phyloP scores from a whole-genome alignment of 2,329 filamentous ascomycete species.

The Cadophora malorum region DNA sequence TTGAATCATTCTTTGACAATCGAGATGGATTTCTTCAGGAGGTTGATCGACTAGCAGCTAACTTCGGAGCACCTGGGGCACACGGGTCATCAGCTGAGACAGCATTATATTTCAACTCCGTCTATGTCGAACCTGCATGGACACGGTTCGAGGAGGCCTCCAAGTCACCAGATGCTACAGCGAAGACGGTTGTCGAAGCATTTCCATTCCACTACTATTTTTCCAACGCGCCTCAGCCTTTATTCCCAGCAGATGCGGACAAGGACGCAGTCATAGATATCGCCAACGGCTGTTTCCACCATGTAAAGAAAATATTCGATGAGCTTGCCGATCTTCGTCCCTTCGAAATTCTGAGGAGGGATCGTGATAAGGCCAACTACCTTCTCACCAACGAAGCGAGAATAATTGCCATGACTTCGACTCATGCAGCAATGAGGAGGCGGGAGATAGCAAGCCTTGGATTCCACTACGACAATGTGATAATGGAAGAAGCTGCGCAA shows the following conservation, averaged over 20 bases:
- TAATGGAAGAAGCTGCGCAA: conserved; percentile 98
- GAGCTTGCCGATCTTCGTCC: conserved; percentile 93
- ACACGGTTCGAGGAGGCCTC: conserved; percentile 76
- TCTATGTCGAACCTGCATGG: conserved; percentile 91
- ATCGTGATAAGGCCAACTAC: conserved; percentile 94
- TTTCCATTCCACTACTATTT: conserved; percentile 95
- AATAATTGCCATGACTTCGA: conserved; percentile 98
- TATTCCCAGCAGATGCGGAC: conserved; percentile 73
- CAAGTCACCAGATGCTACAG: conserved; percentile 60
- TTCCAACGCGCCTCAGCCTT: conserved; percentile 80
- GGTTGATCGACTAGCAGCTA: conserved; percentile 84
- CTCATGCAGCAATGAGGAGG: conserved; percentile 92
- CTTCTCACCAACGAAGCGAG: conserved; percentile 94
- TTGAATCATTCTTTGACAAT: conserved; percentile 94
- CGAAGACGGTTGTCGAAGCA: conserved; percentile 67
- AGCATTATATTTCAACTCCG: conserved; percentile 93
- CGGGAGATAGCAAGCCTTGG: conserved; percentile 90
- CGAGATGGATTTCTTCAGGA: conserved; percentile 79
- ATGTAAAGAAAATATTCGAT: conserved; percentile 88
- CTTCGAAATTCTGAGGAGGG: conserved; percentile 89
- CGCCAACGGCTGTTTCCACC: conserved; percentile 83
- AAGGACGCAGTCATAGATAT: conserved; percentile 76
- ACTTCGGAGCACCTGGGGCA: conserved; percentile 87
- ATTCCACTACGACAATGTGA: conserved; percentile 95
- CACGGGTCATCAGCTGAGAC: conserved; percentile 97